These are phyloP conservation scores for Marasmius fiardii DNA, from an alignment of 1,284 basidiomycete species.

Conservation along the genomic window DNA sequence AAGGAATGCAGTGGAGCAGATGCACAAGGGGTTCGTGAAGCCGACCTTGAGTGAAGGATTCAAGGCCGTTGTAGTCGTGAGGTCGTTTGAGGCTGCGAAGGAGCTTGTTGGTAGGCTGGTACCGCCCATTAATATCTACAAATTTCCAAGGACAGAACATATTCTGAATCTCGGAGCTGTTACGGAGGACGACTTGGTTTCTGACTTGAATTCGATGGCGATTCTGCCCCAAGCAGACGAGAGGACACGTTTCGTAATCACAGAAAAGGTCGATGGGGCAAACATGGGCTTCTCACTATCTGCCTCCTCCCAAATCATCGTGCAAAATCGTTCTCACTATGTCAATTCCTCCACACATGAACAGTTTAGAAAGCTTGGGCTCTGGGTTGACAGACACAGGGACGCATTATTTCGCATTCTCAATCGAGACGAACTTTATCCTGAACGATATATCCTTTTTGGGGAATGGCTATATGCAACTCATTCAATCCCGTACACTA, in stretches of 20 bases:
- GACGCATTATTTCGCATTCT: slow-evolving; percentile 42
- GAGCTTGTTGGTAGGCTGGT: slow-evolving; percentile 46
- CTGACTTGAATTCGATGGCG: slow-evolving; percentile 13
- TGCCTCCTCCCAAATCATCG: slow-evolving; percentile 39
- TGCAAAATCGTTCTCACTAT: slow-evolving; percentile 66
- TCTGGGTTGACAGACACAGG: slow-evolving; percentile 48
- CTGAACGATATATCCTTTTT: slow-evolving; percentile 56
- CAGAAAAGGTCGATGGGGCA: slow-evolving; percentile 65
- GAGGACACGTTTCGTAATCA: slow-evolving; percentile 38
- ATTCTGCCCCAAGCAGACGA: slow-evolving; percentile 8
- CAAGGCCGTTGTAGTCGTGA: slow-evolving; percentile 40
- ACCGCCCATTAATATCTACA: slow-evolving; percentile 41
- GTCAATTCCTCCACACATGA: slow-evolving; percentile 49
- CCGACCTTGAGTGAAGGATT: slow-evolving; percentile 52
- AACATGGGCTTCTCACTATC: slow-evolving; percentile 65
- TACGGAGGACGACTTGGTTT: slow-evolving; percentile 47
- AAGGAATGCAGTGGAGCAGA: slow-evolving; percentile 50
- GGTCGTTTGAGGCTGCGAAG: slow-evolving; percentile 46
- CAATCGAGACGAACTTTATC: slow-evolving; percentile 45
- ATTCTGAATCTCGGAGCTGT: slow-evolving; percentile 55
- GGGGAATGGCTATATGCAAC: slow-evolving; percentile 65
- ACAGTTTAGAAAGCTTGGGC: slow-evolving; percentile 55
- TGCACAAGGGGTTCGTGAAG: slow-evolving; percentile 40
- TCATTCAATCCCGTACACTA: slow-evolving; percentile 55
- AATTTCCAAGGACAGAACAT: slow-evolving; percentile 62